These are phyloP conservation scores for Corynascus novoguineensis DNA, from an alignment of 495 filamentous ascomycete species.

Conservation along the genomic window DNA sequence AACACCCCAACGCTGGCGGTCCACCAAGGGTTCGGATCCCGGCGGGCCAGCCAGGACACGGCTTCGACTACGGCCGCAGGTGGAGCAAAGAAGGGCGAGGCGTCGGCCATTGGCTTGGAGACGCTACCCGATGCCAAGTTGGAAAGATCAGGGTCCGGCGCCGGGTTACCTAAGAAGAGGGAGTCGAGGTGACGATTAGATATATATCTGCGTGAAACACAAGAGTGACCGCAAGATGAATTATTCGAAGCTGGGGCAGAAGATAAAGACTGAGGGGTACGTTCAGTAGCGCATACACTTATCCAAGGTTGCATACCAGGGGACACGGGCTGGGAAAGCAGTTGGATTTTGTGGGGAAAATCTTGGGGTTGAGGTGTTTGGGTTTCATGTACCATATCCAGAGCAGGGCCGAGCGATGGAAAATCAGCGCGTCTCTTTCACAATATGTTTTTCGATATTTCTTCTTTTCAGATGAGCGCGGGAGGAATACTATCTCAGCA, in stretches of 20 bases:
- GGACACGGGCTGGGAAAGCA: background rate
- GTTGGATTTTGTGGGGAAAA: background rate
- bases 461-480: constrained; percentile 15
- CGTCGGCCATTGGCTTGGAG: constrained; percentile 25
- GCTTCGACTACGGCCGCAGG: constrained; percentile 2
- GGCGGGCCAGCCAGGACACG: constrained; percentile 39
- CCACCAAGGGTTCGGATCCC: constrained; percentile 34
- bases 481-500: background rate
- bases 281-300: background rate
- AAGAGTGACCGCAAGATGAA: no score
- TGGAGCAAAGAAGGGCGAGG: constrained; percentile 28
- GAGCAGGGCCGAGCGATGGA: constrained; percentile 4
- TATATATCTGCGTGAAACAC: background rate
- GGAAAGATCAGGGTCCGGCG: constrained; percentile 13
- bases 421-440: constrained; percentile 8
- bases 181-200: constrained; percentile 17
- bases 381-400: constrained; percentile 13
- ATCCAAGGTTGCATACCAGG: background rate
- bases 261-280: background rate
- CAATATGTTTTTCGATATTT: constrained; percentile 13
- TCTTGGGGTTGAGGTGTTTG: background rate
- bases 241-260: no score
- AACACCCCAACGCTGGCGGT: constrained; percentile 52
- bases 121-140: constrained; percentile 37
- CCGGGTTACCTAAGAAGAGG: constrained; percentile 11